Evolutionary conservation across 345 rosid genomes (phyloP).

Genomic region (Eutrema japonicum): DNA sequence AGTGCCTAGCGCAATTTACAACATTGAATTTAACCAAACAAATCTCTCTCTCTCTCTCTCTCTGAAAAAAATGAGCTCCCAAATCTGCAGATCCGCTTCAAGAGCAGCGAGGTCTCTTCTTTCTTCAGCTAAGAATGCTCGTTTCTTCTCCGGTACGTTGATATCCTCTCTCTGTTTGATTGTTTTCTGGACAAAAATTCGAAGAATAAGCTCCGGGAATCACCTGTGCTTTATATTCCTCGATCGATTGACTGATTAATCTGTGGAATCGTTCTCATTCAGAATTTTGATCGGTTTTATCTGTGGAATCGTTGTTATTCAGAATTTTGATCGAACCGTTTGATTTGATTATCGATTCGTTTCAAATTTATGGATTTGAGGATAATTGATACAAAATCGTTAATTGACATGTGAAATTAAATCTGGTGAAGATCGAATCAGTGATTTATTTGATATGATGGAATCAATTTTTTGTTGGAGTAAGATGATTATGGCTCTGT

Average conservation of each 20-base stretch:
- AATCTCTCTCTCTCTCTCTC: constrained; percentile 6
- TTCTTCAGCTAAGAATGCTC: constrained; percentile 67
- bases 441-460: constrained; percentile 2
- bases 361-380: neutral
- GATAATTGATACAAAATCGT: neutral
- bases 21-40: neutral
- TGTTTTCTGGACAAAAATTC: neutral
- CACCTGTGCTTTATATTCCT: constrained; percentile 4
- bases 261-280: neutral
- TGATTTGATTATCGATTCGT: neutral
- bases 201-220: neutral
- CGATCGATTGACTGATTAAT: constrained; percentile 3
- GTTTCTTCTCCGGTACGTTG: constrained; percentile 61
- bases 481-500: neutral
- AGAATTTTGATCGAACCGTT: neutral
- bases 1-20: too few species aligned
- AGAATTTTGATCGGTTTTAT: neutral
- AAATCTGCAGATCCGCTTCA: constrained; percentile 76
- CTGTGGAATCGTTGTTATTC: too few species aligned
- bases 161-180: neutral
- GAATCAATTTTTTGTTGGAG: too few species aligned
- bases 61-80: constrained; percentile 31
- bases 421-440: constrained; percentile 1
- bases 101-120: constrained; percentile 78
- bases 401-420: neutral